phyloP scores from a whole-genome alignment of 1,284 basidiomycete species.

The Exsudoporus floridanus region DNA sequence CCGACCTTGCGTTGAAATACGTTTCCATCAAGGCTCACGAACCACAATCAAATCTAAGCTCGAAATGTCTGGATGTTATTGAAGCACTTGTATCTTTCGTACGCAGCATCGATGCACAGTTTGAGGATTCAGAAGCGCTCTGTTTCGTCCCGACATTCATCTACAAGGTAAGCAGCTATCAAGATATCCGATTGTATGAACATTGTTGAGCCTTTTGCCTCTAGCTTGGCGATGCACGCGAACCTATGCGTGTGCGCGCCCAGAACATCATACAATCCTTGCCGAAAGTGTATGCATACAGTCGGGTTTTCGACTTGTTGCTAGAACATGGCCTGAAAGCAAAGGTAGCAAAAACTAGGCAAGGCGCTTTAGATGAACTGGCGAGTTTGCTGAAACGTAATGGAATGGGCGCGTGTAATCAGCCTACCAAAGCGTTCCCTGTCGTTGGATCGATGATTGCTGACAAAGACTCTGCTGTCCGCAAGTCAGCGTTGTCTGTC shows the following conservation, averaged over 20 bases:
- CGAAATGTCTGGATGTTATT: constrained; percentile 88
- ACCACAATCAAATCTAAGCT: constrained; percentile 88
- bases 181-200: background rate
- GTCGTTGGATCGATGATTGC: constrained; percentile 79
- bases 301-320: constrained; percentile 83
- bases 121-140: constrained; percentile 85
- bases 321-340: constrained; percentile 85
- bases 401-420: constrained; percentile 78
- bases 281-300: constrained; percentile 84
- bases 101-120: constrained; percentile 71
- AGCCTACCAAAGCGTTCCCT: constrained; percentile 78
- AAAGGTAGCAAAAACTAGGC: constrained; percentile 88
- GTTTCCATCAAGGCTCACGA: constrained; percentile 88
- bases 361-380: constrained; percentile 83
- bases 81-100: constrained; percentile 78
- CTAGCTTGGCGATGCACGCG: constrained; percentile 80
- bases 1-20: constrained; percentile 94
- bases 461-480: constrained; percentile 84
- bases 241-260: constrained; percentile 69
- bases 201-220: constrained; percentile 2
- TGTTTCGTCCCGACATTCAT: constrained; percentile 91
- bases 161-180: constrained; percentile 66
- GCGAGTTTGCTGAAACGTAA: constrained; percentile 77
- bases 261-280: constrained; percentile 71
- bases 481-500: constrained; percentile 78